phyloP scores from a whole-genome alignment of 106 monocot species.

The Dendrobium catenatum region DNA sequence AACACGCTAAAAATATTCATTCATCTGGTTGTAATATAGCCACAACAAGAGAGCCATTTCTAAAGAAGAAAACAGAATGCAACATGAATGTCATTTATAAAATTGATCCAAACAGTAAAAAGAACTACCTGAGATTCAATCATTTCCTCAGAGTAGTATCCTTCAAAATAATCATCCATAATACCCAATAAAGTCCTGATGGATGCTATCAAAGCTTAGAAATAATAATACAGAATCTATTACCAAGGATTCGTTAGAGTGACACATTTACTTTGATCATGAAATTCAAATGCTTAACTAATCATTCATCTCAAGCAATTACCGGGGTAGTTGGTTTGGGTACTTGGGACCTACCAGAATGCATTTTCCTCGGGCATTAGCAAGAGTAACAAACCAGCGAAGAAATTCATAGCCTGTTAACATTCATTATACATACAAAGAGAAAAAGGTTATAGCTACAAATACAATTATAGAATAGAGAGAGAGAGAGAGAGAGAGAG shows the following conservation, averaged over 20 bases:
- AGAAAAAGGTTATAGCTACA: background rate
- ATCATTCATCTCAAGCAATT: background rate
- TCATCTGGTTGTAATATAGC: background rate
- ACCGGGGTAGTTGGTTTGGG: background rate
- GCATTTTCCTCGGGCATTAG: slow-evolving; percentile 99
- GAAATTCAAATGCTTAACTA: background rate
- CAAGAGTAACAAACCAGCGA: slow-evolving; percentile 80
- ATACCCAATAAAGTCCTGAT: slow-evolving; percentile 83
- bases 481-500: too few species aligned
- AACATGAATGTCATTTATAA: background rate
- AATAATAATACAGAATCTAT: background rate
- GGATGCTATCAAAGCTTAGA: slow-evolving; percentile 13
- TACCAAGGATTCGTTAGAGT: background rate
- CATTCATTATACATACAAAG: background rate
- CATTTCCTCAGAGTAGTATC: slow-evolving; percentile 98
- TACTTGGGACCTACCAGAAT: slow-evolving; percentile 62
- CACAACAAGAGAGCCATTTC: background rate
- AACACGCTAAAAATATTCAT: background rate
- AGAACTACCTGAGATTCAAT: slow-evolving; percentile 90
- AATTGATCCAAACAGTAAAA: background rate
- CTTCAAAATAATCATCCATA: slow-evolving; percentile 95
- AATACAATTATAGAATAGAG: background rate
- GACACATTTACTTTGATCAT: background rate
- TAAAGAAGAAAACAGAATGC: background rate
- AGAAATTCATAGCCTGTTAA: slow-evolving; percentile 97